Conservation (phyloP, 257 asterid genomes). For the Rauvolfia tetraphylla region DNA sequence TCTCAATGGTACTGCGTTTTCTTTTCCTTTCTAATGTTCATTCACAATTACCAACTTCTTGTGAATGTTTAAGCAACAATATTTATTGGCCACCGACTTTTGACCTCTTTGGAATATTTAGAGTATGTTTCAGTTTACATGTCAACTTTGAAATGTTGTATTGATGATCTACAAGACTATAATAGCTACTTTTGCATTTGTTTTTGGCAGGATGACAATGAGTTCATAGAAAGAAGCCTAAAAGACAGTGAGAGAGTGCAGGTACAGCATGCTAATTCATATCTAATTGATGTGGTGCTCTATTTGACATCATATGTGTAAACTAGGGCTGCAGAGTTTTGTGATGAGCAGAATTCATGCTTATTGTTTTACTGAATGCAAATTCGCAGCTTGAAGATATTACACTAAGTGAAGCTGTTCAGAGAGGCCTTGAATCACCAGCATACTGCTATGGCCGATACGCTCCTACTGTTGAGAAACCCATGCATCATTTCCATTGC, state of each 20-base stretch:
- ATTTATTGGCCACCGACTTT: not conserved
- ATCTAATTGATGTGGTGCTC: not conserved
- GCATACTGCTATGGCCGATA: conserved; percentile 64
- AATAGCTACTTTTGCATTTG: not conserved
- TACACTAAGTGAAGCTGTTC: conserved; percentile 52
- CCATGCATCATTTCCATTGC: conserved; percentile 90
- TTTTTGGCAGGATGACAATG: conserved; percentile 41
- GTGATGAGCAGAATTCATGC: not conserved
- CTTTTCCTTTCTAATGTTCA: too few species aligned
- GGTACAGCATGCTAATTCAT: conserved; percentile 30
- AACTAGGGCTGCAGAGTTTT: not conserved
- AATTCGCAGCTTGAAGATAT: conserved; percentile 64
- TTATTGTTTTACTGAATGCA: not conserved
- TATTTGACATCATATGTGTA: not conserved
- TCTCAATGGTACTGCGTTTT: not conserved
- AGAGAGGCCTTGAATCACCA: conserved; percentile 75
- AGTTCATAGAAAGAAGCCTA: conserved; percentile 52
- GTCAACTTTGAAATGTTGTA: not conserved
- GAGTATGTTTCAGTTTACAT: not conserved
- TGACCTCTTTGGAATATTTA: not conserved
- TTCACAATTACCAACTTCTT: not conserved
- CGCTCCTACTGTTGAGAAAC: conserved; percentile 69
- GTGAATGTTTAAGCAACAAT: not conserved
- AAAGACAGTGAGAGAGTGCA: conserved; percentile 71
- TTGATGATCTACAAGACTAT: not conserved